Evolutionary conservation across 2,329 filamentous ascomycete genomes (phyloP), one percentile per base, ranked within the genome.

Genomic region (Aaosphaeria arxii): DNA sequence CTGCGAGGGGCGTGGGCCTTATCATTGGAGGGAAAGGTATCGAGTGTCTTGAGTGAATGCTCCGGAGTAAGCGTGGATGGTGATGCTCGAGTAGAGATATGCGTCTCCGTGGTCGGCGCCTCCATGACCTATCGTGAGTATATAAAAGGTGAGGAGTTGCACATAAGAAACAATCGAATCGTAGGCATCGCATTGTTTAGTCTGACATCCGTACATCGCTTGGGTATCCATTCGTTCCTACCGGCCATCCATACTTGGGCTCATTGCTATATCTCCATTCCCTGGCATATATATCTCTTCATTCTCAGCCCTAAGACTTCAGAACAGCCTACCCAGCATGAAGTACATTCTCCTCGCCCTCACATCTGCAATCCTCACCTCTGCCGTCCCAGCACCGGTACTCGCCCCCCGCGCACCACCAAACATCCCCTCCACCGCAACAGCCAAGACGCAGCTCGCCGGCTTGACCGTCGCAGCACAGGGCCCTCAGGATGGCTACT

Each of bases 401-500:
- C 62, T 67, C 30, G 50, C 52, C 5, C 47, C 58, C n/a, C 71
- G 73, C 13, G 63, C 74, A 11, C 76, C 78, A 66, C 82, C 86
- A 6, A 82, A 82, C 38, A 82, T 91, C 49, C 88, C 88, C 13
- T 76, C 77, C 5, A 73, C 75, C 1, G 65, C 80, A 1, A 73
- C 72, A 0, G 87, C 87, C 17, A 75, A 78, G 52, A 76, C 74
- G 5, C 76, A 82, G 52, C 81, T 91, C 32, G 74, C 74, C 2
- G 71, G 65, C 30, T 73, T 91, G 44, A 83, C 78, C 0, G 84
- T 88, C 13, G 74, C 76, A 4, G 69, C 79, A 0, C 71, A 79
- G 39, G 78, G 77, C 33, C 76, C 81, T 44, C 76, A 79, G 42
- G 73, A 71, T n/a, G 69, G 70, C 17, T 90, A 91, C 71, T 73